Evolutionary conservation across 1,284 basidiomycete species (phyloP), one percentile per base, ranked within the genome.

Genomic region (Nidula niveotomentosa): DNA sequence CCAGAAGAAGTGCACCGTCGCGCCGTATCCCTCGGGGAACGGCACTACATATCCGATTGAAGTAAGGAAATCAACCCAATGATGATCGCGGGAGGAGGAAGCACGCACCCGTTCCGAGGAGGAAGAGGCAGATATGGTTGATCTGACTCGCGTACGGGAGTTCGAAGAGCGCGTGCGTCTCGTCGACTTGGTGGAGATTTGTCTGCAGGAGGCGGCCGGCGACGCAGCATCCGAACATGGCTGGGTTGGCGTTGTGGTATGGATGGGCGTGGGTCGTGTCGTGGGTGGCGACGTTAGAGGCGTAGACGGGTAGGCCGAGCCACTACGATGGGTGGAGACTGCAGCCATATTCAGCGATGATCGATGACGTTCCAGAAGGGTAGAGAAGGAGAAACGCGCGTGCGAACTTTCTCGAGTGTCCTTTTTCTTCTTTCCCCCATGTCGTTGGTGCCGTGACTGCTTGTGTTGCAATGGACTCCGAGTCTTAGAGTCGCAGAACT

Each of bases 61-160:
- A 17, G 15, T 41, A 17, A 23, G 15, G 8, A 15, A 4, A 46
- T 39, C 9, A 47, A 13, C 13, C 0, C 6, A 10, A 12, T 15
- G 23, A 30, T 41, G 37, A 41, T 41, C 37, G 15, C 15, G 51
- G 56, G 50, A 55, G 35, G 51, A 44, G 30, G 36, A 52, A 15
- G 17, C 30, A 36, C 34, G 43, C 51, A 93, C 93, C 78, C 44
- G 88, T 89, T 23, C 94, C 94, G 2, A 94, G 72, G 9, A 96
- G 74, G 69, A 96, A 96, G 1, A 96, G 91, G 47, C 91, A 93
- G 47, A 96, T 73, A 67, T 97, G 94, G 65, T 96, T 96, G 62
- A 96, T 91, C 15, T 84, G 81, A 56, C 84, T 84, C 0, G 92
- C 92, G 30, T 81, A 76, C 1, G 86, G 83, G 6, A 97, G 79